phyloP scores from a whole-genome alignment of 2,329 filamentous ascomycete species.

The Cladosporium sphaerospermum region DNA sequence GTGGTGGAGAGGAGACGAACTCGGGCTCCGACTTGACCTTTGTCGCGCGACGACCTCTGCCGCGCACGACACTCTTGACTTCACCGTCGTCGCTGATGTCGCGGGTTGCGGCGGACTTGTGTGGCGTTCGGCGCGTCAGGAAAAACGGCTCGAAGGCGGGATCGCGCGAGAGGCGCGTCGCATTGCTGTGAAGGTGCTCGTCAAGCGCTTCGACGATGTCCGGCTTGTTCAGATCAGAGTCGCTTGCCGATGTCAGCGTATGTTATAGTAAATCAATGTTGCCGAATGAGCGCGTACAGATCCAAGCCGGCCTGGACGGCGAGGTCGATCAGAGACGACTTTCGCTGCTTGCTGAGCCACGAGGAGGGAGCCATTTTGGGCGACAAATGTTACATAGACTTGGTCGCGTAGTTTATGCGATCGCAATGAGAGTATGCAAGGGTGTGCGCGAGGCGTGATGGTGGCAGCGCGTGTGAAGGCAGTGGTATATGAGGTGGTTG shows the following conservation, averaged over 20 bases:
- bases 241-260: slow-evolving; percentile 14
- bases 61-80: slow-evolving; percentile 27
- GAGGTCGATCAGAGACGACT: slow-evolving; percentile 26
- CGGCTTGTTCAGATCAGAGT: slow-evolving; percentile 63
- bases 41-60: slow-evolving; percentile 24
- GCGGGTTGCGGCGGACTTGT: slow-evolving; percentile 35
- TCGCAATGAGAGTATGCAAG: slow-evolving; percentile 16
- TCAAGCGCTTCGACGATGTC: slow-evolving; percentile 74
- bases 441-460: not conserved
- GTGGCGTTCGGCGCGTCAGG: slow-evolving; percentile 52
- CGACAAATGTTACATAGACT: slow-evolving; percentile 26
- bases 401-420: slow-evolving; percentile 47
- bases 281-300: slow-evolving; percentile 33
- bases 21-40: slow-evolving; percentile 32
- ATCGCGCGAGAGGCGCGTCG: slow-evolving; percentile 57
- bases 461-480: not conserved
- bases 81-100: slow-evolving; percentile 21
- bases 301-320: slow-evolving; percentile 25
- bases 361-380: slow-evolving; percentile 13
- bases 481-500: not conserved
- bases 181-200: slow-evolving; percentile 64
- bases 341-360: slow-evolving; percentile 27
- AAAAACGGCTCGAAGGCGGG: slow-evolving; percentile 69
- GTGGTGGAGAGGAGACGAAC: slow-evolving; percentile 31
- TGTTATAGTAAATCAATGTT: not conserved